Evolutionary conservation across 2,329 filamentous ascomycete species (phyloP).

Genomic region (Fragosphaeria purpurea): DNA sequence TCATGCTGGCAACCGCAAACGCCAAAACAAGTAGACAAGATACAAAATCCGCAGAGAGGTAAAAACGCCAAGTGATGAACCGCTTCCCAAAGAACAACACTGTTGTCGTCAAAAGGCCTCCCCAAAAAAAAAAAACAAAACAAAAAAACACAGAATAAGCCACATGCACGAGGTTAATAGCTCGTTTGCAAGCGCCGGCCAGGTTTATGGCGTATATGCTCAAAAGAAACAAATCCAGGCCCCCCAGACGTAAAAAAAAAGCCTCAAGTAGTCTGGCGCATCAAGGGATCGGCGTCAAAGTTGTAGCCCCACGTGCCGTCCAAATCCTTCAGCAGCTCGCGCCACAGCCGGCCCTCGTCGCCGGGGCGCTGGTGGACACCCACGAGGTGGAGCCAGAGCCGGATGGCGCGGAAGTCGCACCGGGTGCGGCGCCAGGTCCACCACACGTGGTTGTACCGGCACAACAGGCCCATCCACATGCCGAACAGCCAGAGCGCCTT

Average conservation of each 20-base stretch:
- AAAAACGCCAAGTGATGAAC: too few relatives aligned
- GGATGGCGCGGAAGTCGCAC: conserved; percentile 17
- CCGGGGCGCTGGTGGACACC: conserved; percentile 11
- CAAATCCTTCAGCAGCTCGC: conserved; percentile 10
- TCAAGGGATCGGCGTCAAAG: conserved; percentile 7
- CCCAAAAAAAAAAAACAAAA: too few relatives aligned
- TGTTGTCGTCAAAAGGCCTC: too few relatives aligned
- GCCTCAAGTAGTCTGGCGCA: not conserved
- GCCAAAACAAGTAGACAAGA: too few relatives aligned
- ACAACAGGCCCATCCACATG: conserved; percentile 18
- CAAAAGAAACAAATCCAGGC: not conserved
- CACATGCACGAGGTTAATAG: too few relatives aligned
- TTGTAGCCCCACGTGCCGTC: conserved; percentile 14
- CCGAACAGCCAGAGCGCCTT: conserved; percentile 16
- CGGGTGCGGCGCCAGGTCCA: conserved; percentile 13
- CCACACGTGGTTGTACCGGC: conserved; percentile 14
- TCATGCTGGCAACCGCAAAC: too few relatives aligned
- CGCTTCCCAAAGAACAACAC: too few relatives aligned
- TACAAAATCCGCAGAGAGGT: too few relatives aligned
- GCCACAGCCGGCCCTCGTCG: conserved; percentile 12
- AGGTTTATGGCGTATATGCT: too few relatives aligned
- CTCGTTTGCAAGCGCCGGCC: too few relatives aligned
- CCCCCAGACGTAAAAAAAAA: not conserved
- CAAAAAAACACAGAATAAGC: too few relatives aligned
- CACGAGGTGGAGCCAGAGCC: conserved; percentile 14